These are phyloP conservation scores for Fusarium compactum DNA, from an alignment of 2,329 filamentous ascomycete genomes.

Conservation along the genomic window DNA sequence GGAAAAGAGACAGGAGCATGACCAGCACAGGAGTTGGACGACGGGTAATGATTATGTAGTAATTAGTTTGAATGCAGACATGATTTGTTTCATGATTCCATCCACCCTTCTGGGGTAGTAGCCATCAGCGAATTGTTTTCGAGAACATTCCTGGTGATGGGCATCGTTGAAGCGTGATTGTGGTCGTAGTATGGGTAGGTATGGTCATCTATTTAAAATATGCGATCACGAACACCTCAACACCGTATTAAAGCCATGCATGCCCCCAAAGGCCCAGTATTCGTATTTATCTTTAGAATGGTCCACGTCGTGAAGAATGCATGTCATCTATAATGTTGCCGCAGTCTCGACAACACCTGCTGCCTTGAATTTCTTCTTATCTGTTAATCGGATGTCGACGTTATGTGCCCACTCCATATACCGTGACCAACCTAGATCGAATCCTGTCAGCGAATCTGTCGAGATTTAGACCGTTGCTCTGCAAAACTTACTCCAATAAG, in stretches of 20 bases:
- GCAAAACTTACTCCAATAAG: constrained; percentile 85
- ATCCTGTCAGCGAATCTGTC: constrained; percentile 26
- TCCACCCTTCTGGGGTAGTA: not conserved
- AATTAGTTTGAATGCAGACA: constrained; percentile 20
- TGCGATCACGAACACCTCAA: constrained; percentile 33
- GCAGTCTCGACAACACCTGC: constrained; percentile 73
- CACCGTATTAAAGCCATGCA: constrained; percentile 41
- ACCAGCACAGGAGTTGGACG: constrained; percentile 23
- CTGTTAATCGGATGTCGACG: constrained; percentile 77
- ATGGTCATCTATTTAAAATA: constrained; percentile 34
- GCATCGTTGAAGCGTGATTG: not conserved
- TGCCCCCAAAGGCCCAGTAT: constrained; percentile 6
- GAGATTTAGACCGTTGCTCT: not conserved
- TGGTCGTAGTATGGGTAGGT: constrained; percentile 1
- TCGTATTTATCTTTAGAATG: constrained; percentile 5
- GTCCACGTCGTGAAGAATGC: not conserved
- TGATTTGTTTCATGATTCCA: not conserved
- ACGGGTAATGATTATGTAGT: constrained; percentile 38
- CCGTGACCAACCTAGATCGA: constrained; percentile 81
- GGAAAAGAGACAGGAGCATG: constrained; percentile 3
- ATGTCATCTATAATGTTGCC: constrained; percentile 59
- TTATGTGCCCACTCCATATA: constrained; percentile 95
- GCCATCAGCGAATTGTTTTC: not conserved
- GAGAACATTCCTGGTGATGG: not conserved
- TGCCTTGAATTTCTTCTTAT: constrained; percentile 72